Evolutionary conservation across 1,139 yeast genomes (phyloP).

Genomic region (Wickerhamomyces sp.): DNA sequence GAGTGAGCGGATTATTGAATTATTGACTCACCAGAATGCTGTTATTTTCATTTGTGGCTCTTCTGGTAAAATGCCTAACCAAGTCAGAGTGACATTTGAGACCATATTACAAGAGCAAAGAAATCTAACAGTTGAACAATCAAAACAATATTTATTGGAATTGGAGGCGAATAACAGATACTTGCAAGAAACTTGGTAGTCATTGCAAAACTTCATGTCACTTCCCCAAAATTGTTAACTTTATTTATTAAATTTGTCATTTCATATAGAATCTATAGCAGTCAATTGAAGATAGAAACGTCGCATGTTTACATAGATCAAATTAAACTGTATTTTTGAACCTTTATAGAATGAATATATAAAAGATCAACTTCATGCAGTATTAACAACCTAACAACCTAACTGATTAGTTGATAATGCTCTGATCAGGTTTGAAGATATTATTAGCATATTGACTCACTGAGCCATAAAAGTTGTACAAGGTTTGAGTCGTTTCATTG

Average conservation of each 20-base stretch:
- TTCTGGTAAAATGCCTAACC: constrained; percentile 92
- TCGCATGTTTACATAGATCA: neutral
- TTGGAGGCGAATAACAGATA: constrained; percentile 71
- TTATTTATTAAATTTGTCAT: neutral
- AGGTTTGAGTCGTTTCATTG: constrained; percentile 6
- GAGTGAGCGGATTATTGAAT: constrained; percentile 42
- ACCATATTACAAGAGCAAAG: constrained; percentile 20
- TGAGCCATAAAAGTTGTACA: constrained; percentile 15
- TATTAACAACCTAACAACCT: constrained; percentile 1
- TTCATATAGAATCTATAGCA: neutral
- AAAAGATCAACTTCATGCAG: too few species aligned
- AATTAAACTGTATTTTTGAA: too few species aligned
- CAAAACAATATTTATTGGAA: constrained; percentile 44
- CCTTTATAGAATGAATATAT: too few species aligned
- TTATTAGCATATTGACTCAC: constrained; percentile 6
- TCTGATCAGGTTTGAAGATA: neutral
- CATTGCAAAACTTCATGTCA: too few species aligned
- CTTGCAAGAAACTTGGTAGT: constrained; percentile 88
- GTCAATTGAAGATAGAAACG: neutral
- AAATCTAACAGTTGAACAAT: constrained; percentile 36
- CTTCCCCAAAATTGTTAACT: too few species aligned
- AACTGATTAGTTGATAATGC: neutral
- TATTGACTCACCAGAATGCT: constrained; percentile 53
- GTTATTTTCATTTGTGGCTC: constrained; percentile 82
- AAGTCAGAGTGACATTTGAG: constrained; percentile 65